A percentile compares a stretch with the other conserved stretches of the same genome.
Conservation (phyloP, 169 alveolate species). For the Fabrea salina region DNA sequence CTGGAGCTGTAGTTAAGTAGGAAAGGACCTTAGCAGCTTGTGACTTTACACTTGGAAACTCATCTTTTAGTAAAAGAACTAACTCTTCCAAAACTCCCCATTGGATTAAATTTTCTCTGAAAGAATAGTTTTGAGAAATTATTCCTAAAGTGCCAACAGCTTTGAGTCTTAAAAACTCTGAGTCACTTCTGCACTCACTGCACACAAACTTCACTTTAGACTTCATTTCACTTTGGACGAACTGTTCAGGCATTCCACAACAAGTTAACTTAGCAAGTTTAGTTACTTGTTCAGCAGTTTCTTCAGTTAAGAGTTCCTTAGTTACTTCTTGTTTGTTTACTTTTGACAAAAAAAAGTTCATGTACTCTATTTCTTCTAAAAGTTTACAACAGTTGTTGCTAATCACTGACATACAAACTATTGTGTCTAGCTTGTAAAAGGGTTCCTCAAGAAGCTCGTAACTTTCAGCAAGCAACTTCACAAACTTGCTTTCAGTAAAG, state of each 20-base stretch:
- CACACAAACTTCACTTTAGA: not conserved
- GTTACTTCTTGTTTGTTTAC: not conserved
- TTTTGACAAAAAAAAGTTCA: not conserved
- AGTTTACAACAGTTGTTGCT: not conserved
- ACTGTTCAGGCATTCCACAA: not conserved
- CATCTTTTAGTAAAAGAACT: not conserved
- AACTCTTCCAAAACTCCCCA: not conserved
- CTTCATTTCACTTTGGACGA: not conserved
- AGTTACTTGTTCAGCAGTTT: not conserved
- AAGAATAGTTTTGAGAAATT: not conserved
- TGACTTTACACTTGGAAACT: not conserved
- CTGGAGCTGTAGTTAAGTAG: not conserved
- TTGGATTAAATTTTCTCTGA: not conserved
- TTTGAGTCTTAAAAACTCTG: not conserved
- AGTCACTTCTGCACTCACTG: not conserved
- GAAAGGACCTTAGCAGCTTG: not conserved
- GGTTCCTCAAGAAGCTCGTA: not conserved
- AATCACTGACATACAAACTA: not conserved
- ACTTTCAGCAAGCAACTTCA: not conserved
- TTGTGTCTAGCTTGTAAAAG: not conserved
- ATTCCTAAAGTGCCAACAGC: slow-evolving; percentile 27
- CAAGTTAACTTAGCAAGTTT: slow-evolving; percentile 4
- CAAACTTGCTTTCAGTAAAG: not conserved
- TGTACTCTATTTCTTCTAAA: not conserved
- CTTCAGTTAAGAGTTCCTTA: not conserved